Base-by-base conservation (phyloP, 108 stramenopile species). In the Skeletonema grethae region DNA sequence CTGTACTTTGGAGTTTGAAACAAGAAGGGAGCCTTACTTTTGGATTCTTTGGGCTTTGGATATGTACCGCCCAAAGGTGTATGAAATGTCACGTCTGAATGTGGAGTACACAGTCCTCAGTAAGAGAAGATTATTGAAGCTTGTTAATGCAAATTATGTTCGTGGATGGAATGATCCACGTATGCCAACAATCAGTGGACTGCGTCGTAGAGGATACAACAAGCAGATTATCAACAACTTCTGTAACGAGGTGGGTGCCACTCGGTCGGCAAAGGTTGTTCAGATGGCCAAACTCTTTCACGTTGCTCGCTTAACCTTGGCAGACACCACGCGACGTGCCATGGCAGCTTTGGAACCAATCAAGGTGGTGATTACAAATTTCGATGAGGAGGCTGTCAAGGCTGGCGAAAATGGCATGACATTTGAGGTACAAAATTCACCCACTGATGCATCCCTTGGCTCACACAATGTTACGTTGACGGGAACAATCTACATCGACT, bases 1-100 rank as follows among this genome's bases (percentile, higher is more conserved):
- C 59, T 99, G 99, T 78, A 99, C 99, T 4, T 86, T 99, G 67
- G 99, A 99, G 80, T 99, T 99, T 72, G 98, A 99, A 86, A 94
- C 95, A 7, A 82, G 98, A 7, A 88, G 98, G 7, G 99, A 98
- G 67, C 90, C 94, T 7, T 99, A 99, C 83, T 98, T 93, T 85
- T 99, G 99, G 99, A 94, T 99, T 29, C 84, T 99, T 31, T 94
- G 96, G 89, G 96, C 94, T 25, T 77, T 99, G 45, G 92, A 97
- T 50, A 77, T 99, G 84, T 99, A 92, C 85, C 86, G 97, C 59
- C 98, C 99, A 56, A 93, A 93, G 76, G 92, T 94, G 11, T 94
- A 94, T 72, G 92, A 94, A 82, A 94, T 94, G 92, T 87, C 88
- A 13, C 82, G 99, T 30, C 83, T 98, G 53, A 98, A 98, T 63